A percentile compares a stretch with the other conserved stretches of the same genome.
Evolutionary conservation across 2,329 filamentous ascomycete genomes (phyloP).

Genomic region (Dryadomyces sulphureus): DNA sequence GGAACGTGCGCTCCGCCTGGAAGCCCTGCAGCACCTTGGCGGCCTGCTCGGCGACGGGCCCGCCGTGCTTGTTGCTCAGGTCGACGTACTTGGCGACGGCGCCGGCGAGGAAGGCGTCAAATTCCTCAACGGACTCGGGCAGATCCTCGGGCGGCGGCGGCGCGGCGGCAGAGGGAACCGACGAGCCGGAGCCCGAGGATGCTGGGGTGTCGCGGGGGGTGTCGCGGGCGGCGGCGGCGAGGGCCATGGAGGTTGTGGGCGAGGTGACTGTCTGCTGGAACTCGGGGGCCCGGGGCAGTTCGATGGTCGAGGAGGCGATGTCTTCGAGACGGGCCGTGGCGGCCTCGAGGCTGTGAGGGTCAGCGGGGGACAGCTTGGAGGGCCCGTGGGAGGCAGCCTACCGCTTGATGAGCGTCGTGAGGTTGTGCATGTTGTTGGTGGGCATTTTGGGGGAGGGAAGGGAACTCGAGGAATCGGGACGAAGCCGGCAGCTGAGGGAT

Average conservation of each 20-base stretch:
- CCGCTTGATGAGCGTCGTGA: slow-evolving; percentile 97
- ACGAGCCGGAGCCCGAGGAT: slow-evolving; percentile 16
- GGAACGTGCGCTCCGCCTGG: slow-evolving; percentile 70
- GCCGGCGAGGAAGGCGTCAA: slow-evolving; percentile 61
- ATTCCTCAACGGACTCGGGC: slow-evolving; percentile 72
- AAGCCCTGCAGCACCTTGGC: slow-evolving; percentile 50
- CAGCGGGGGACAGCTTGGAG: slow-evolving; percentile 30
- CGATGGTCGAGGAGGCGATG: slow-evolving; percentile 65
- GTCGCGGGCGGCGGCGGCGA: slow-evolving; percentile 18
- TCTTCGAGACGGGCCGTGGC: slow-evolving; percentile 93
- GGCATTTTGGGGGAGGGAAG: slow-evolving; percentile 38
- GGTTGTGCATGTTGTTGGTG: slow-evolving; percentile 80
- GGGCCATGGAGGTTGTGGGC: slow-evolving; percentile 15
- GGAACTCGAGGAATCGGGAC: too few species aligned
- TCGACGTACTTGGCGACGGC: slow-evolving; percentile 67
- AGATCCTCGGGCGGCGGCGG: slow-evolving; percentile 42
- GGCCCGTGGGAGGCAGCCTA: too few species aligned
- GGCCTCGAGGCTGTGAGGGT: slow-evolving; percentile 74
- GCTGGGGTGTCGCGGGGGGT: too few species aligned
- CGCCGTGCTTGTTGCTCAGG: slow-evolving; percentile 64
- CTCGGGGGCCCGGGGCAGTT: slow-evolving; percentile 37
- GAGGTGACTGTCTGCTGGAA: slow-evolving; percentile 25
- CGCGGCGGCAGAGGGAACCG: slow-evolving; percentile 20
- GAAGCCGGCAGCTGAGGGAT: too few species aligned
- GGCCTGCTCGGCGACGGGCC: slow-evolving; percentile 63